A percentile compares a stretch with the other conserved stretches of the same genome.
Conservation (phyloP, 2,329 filamentous ascomycete species). For the Neopestalotiopsis sp. region DNA sequence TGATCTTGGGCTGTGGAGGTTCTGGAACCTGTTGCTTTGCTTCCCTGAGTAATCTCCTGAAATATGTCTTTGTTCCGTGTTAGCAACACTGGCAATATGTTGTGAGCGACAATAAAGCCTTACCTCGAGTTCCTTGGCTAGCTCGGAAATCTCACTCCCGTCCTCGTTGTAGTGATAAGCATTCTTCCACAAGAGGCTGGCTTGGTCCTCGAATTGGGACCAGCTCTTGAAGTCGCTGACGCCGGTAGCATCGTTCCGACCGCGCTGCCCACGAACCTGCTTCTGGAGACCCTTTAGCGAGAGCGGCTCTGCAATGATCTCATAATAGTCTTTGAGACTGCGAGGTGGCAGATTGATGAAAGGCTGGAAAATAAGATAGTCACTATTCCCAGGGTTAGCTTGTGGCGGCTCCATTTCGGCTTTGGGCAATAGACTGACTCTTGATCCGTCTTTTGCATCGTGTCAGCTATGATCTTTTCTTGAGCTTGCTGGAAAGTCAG, state of each 20-base stretch:
- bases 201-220: conserved; percentile 80
- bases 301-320: conserved; percentile 79
- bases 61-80: conserved; percentile 60
- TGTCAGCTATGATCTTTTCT: conserved; percentile 80
- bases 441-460: conserved; percentile 71
- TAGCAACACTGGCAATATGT: conserved; percentile 20
- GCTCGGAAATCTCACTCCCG: conserved; percentile 79
- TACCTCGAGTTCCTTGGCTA: conserved; percentile 83
- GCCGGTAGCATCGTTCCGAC: conserved; percentile 67
- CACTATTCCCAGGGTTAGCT: conserved; percentile 46
- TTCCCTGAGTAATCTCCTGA: conserved; percentile 70
- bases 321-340: conserved; percentile 83
- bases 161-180: conserved; percentile 92
- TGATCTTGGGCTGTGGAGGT: conserved; percentile 77
- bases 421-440: conserved; percentile 51
- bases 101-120: conserved; percentile 17
- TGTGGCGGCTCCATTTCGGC: not conserved
- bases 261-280: conserved; percentile 73
- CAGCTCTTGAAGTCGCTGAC: conserved; percentile 78
- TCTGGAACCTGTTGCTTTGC: conserved; percentile 76
- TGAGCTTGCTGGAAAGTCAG: conserved; percentile 84
- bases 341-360: conserved; percentile 81
- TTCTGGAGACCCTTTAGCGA: conserved; percentile 81
- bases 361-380: conserved; percentile 72
- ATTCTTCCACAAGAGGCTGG: conserved; percentile 85